Percentiles rank a stretch among this genome's conserved stretches.
Evolutionary conservation across 176 grass and related monocot species (phyloP).

Genomic region (Triticum aestivum): DNA sequence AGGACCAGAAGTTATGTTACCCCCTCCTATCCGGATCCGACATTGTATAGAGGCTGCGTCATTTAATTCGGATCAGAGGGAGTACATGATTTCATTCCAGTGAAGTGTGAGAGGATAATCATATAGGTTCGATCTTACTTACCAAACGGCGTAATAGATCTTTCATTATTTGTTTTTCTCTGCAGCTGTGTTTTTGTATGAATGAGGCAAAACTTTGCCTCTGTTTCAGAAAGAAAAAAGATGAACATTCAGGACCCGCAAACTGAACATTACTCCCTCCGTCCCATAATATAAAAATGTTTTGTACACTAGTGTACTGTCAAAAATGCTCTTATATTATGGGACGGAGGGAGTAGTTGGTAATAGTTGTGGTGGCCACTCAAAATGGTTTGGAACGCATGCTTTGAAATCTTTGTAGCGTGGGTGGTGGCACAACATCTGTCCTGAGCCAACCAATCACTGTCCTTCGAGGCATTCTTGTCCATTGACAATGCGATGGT

Average conservation of each 20-base stretch:
- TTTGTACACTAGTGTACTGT: too few species aligned
- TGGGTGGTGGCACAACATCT: conserved; percentile 29
- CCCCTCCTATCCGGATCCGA: too few species aligned
- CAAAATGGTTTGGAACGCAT: not conserved
- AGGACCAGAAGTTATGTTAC: not conserved
- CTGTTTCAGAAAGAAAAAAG: too few species aligned
- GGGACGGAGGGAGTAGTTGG: not conserved
- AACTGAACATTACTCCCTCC: not conserved
- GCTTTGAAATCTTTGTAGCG: conserved; percentile 29
- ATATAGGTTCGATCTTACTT: not conserved
- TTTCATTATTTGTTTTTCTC: not conserved
- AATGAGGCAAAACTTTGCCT: too few species aligned
- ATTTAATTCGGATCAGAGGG: too few species aligned
- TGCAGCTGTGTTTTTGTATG: too few species aligned
- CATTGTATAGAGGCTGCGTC: too few species aligned
- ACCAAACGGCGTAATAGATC: not conserved
- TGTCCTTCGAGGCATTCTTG: conserved; percentile 40
- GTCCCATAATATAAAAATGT: too few species aligned
- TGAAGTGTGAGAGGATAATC: not conserved
- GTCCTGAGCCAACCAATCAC: conserved; percentile 49
- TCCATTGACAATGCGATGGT: conserved; percentile 34
- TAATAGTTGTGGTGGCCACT: not conserved
- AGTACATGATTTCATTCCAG: not conserved
- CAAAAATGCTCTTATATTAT: too few species aligned
- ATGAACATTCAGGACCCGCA: not conserved